Base-by-base conservation (phyloP, 768 basidiomycete species). In the Tubosaeta sp. region DNA sequence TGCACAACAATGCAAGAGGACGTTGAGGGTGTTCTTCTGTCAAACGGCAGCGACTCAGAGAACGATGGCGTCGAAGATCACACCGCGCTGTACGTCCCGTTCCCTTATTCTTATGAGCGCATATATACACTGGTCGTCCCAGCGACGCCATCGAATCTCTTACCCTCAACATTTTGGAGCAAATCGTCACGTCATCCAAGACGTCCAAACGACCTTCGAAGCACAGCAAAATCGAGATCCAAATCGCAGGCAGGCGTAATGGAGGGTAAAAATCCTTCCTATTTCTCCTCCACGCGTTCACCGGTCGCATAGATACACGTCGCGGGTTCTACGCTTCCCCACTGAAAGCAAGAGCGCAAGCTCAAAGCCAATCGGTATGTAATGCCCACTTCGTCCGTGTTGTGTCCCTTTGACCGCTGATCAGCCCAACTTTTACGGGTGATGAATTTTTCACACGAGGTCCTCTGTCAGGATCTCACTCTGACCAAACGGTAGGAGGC, bases 381-480 rank as follows among this genome's bases (percentile, higher is more conserved):
- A 34, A 29, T 2, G 29, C 10, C 1, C 6, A 31, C 14, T 26
- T 22, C 5, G 7, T 13, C 10, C 37, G 9, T 14, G 32, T 22
- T 6, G 11, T 14, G 13, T 22, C 13, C 12, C 39, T 22, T 43
- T 49, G 51, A 19, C 37, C 35, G 16, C 22, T 13, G 38, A 37
- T 25, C 56, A 92, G 90, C 90, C 3, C 86, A 85, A 59, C 63
- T 91, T 9, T 75, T 91, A 58, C 76, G 74, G 26, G 77, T 89
- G 4, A 70, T 88, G 43, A 81, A 89, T 56, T 65, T 83, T 43
- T 76, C 82, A n/a, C 86, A 92, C 58, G 84, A 85, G 58, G 85
- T 85, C 1, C 65, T 89, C 6, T 52, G 76, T 1, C 71, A 74
- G 17, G 75, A 72, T 14, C 66, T 82, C 12, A 79, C 88, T 1